Evolutionary conservation across 176 grass and related monocot genomes (phyloP).

Genomic region (Paspalum vaginatum): DNA sequence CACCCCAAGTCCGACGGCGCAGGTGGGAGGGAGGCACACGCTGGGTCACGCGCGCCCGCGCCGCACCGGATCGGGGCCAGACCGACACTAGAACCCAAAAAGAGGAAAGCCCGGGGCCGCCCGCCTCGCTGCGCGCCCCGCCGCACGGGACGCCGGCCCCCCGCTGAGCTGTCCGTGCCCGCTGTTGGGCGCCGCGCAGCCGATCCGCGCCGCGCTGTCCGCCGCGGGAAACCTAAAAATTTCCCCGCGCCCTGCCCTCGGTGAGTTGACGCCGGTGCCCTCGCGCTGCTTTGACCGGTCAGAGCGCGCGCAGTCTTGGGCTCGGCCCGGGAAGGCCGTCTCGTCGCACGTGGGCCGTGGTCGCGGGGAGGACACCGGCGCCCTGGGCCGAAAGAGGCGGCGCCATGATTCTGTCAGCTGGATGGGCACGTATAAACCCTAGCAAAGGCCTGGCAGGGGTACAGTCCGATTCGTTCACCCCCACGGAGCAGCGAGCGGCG

Average conservation of each 20-base stretch:
- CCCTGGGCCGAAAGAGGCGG: not conserved
- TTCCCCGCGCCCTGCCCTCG: not conserved
- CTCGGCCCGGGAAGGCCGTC: not conserved
- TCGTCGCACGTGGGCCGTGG: not conserved
- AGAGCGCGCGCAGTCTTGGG: not conserved
- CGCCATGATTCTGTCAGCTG: not conserved
- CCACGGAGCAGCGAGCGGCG: not conserved
- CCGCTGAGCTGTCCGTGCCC: not conserved
- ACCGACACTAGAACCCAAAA: constrained; percentile 40
- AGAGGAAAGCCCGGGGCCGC: not conserved
- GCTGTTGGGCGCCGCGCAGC: not conserved
- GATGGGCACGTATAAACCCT: constrained; percentile 28
- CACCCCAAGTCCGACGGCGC: not conserved
- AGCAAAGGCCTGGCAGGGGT: not conserved
- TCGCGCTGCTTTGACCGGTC: constrained; percentile 11
- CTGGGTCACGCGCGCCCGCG: constrained; percentile 3
- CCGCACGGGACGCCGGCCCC: not conserved
- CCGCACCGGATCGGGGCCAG: constrained; percentile 22
- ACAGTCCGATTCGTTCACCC: no score
- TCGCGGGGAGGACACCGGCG: not conserved
- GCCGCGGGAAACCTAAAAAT: constrained; percentile 30
- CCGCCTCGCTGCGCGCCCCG: not conserved
- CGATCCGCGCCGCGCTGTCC: not conserved
- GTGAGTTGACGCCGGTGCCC: not conserved
- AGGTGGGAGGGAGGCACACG: not conserved